phyloP scores from a whole-genome alignment of 352 stramenopile species.

The Globisporangium cystogenes region DNA sequence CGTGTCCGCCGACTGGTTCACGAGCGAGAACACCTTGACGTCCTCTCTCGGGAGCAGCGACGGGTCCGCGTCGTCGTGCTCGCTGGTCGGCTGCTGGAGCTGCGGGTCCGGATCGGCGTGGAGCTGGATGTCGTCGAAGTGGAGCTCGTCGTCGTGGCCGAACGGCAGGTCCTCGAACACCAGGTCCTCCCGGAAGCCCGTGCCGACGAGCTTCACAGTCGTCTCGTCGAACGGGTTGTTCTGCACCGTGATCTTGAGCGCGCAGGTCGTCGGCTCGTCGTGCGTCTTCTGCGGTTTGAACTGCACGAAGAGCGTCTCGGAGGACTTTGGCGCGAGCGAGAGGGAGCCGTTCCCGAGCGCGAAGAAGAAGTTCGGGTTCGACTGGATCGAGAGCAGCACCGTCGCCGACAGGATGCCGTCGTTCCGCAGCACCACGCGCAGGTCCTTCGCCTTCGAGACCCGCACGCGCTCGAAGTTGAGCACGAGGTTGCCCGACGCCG shows the following conservation, averaged over 20 bases:
- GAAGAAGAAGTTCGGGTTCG: conserved; percentile 74
- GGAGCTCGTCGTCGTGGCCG: conserved; percentile 67
- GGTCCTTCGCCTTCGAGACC: conserved; percentile 62
- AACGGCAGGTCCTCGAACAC: conserved; percentile 84
- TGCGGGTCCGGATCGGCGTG: not conserved
- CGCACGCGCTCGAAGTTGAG: conserved; percentile 83
- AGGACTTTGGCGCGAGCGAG: conserved; percentile 55
- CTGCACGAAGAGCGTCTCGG: conserved; percentile 57
- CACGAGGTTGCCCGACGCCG: conserved; percentile 38
- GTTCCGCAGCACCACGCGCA: conserved; percentile 80
- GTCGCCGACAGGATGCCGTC: conserved; percentile 90
- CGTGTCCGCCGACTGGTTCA: conserved; percentile 50
- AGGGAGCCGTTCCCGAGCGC: conserved; percentile 70
- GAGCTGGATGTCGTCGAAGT: conserved; percentile 86
- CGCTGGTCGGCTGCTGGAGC: not conserved
- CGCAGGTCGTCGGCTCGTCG: conserved; percentile 37
- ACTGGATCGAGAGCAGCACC: conserved; percentile 85
- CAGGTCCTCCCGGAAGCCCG: conserved; percentile 80
- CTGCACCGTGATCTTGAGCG: conserved; percentile 85
- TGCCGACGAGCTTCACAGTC: conserved; percentile 57
- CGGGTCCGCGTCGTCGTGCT: conserved; percentile 4
- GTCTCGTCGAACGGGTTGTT: conserved; percentile 91
- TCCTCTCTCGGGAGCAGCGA: conserved; percentile 15
- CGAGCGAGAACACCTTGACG: conserved; percentile 73
- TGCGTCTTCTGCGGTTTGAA: conserved; percentile 84